Conservation (phyloP, 2,329 filamentous ascomycete species). For the Phaeosphaeriaceae sp. region DNA sequence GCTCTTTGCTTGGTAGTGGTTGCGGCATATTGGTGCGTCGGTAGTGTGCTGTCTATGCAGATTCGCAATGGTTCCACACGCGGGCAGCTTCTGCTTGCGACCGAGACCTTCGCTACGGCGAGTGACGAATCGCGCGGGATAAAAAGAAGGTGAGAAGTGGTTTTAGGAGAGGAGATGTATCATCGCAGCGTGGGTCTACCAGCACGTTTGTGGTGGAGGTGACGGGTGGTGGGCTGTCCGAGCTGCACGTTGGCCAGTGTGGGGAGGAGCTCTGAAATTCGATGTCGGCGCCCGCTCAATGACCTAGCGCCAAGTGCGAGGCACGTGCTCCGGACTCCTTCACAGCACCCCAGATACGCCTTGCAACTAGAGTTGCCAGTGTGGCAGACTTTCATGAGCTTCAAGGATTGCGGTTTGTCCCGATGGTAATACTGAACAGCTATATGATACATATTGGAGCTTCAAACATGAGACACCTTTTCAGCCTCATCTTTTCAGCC, state of each 20-base stretch:
- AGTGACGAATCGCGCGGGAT: background rate
- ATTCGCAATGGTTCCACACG: background rate
- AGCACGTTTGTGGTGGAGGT: conserved; percentile 5
- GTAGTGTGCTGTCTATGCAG: conserved; percentile 10
- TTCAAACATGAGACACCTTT: background rate
- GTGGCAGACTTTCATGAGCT: too few species aligned
- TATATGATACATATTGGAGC: background rate
- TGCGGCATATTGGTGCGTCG: conserved; percentile 67
- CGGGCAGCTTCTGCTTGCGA: conserved; percentile 17
- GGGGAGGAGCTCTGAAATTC: conserved; percentile 45
- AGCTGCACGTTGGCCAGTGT: conserved; percentile 30
- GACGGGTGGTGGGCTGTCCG: conserved; percentile 6
- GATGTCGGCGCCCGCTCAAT: conserved; percentile 32
- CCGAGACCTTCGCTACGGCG: conserved; percentile 9
- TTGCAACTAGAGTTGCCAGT: too few species aligned
- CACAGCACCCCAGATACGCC: background rate
- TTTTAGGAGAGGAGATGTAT: conserved; percentile 10
- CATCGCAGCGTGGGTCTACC: conserved; percentile 16
- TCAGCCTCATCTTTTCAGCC: background rate
- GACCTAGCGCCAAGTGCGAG: conserved; percentile 17
- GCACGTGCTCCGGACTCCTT: conserved; percentile 24
- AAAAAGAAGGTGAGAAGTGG: conserved; percentile 3
- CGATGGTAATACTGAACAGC: background rate
- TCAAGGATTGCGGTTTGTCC: background rate
- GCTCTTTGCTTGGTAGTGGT: conserved; percentile 83